Percentiles rank a stretch among this genome's conserved stretches.
Evolutionary conservation across 2,329 filamentous ascomycete genomes (phyloP).

Genomic region (Neoscytalidium dimidiatum): DNA sequence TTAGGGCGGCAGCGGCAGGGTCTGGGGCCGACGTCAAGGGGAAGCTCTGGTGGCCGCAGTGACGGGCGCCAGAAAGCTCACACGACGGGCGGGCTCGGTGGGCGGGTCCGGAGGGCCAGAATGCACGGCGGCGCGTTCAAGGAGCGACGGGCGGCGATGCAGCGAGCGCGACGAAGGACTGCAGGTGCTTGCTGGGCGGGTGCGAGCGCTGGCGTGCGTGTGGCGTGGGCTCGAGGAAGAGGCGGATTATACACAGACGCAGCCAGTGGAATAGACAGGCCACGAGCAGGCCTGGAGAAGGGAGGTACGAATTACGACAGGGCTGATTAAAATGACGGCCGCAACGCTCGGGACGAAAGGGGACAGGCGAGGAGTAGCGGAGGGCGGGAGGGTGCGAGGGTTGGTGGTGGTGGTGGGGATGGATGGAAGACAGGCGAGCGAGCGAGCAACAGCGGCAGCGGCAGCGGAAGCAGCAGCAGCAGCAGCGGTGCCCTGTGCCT

Average conservation of each 20-base stretch:
- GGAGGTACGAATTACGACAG: conserved; percentile 19
- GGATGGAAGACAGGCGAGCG: background rate
- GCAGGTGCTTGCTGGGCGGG: background rate
- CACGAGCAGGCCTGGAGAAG: conserved; percentile 14
- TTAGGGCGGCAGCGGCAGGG: conserved; percentile 15
- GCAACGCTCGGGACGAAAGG: conserved; percentile 15
- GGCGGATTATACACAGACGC: conserved; percentile 17
- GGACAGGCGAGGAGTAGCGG: background rate
- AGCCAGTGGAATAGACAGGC: conserved; percentile 15
- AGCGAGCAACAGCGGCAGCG: background rate
- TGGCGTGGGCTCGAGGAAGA: background rate
- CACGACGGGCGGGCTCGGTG: background rate
- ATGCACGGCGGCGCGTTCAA: conserved; percentile 10
- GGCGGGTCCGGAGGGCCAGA: background rate
- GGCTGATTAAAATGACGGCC: conserved; percentile 18
- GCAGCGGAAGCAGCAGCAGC: background rate
- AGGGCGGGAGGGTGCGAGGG: background rate
- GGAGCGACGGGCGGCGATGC: conserved; percentile 13
- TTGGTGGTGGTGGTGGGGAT: conserved; percentile 1
- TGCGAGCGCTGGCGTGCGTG: background rate
- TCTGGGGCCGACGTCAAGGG: conserved; percentile 12
- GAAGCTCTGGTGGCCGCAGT: conserved; percentile 1
- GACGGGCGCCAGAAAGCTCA: background rate
- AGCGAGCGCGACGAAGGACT: background rate
- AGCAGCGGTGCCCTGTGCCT: conserved; percentile 9